Conservation (phyloP, 805 yeast genomes). For the fission yeast (Schizosaccharomyces pombe) region DNA sequence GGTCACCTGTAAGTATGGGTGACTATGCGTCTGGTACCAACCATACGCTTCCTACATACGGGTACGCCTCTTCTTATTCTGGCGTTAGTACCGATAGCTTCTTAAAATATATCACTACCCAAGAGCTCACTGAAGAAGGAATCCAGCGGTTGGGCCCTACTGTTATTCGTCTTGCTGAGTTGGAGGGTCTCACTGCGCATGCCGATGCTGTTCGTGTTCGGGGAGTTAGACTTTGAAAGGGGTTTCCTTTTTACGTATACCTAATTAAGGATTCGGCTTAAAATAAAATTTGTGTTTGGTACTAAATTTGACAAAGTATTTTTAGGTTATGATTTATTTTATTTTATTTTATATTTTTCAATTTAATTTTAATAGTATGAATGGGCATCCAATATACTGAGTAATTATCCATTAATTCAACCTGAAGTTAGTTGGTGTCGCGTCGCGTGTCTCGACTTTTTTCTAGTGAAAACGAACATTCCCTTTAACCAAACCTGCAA, state of each 20-base stretch:
- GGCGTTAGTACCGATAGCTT: slow-evolving; percentile 93
- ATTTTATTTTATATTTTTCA: too few relatives aligned
- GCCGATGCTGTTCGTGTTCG: slow-evolving; percentile 89
- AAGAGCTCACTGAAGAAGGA: slow-evolving; percentile 70
- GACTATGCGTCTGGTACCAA: slow-evolving; percentile 94
- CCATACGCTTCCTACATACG: slow-evolving; percentile 95
- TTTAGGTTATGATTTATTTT: too few relatives aligned
- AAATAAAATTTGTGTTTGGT: too few relatives aligned
- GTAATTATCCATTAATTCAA: too few relatives aligned
- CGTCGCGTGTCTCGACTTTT: too few relatives aligned
- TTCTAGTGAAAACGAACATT: too few relatives aligned
- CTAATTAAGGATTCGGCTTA: too few relatives aligned
- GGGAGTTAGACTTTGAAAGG: not conserved
- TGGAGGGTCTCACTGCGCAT: slow-evolving; percentile 94
- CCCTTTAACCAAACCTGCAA: too few relatives aligned
- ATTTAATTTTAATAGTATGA: too few relatives aligned
- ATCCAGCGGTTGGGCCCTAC: slow-evolving; percentile 79
- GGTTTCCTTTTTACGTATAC: not conserved
- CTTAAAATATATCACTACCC: slow-evolving; percentile 86
- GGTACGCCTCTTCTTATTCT: slow-evolving; percentile 89
- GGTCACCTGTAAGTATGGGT: slow-evolving; percentile 94
- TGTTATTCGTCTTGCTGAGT: slow-evolving; percentile 83
- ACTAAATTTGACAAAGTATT: too few relatives aligned
- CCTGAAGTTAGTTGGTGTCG: too few relatives aligned
- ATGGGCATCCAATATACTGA: too few relatives aligned